Base-by-base conservation (phyloP, 805 yeast species). In the Suhomyces canberraensis region DNA sequence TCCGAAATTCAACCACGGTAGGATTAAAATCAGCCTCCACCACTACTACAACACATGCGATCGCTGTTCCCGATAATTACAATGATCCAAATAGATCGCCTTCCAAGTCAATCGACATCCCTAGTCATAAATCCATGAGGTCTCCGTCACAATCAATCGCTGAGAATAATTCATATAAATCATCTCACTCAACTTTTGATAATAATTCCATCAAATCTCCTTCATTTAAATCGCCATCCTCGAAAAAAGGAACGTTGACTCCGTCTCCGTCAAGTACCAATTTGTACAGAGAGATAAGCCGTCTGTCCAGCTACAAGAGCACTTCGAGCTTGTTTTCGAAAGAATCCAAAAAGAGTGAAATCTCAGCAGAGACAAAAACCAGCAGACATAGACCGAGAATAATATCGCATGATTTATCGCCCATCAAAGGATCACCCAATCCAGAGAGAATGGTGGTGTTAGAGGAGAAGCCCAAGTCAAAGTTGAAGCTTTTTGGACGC, bases 11-110 rank as follows among this genome's bases (percentile, higher is more conserved):
- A 40, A 25, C 37, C 16, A 34, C 50, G 4, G 21, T 45, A 25
- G 37, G 40, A 8, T 27, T 45, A 32, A 55, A 54, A 37, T 48
- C 58, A 2, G 42, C 52, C 6, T 48, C 61, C 8, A 54, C 59
- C 6, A 53, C 59, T 4, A 37, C 32, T 17, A 46, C 46, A 8
- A 36, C 44, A 19, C 37, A 34, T 17, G 42, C 32, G n/a, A 17
- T 31, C 11, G 37, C 38, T 20, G n/a, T 16, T n/a, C n/a, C n/a
- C 22, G 16, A 29, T n/a, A 26, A n/a, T n/a, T n/a, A n/a, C n/a
- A n/a, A n/a, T n/a, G n/a, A n/a, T n/a, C n/a, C n/a, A n/a, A n/a
- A n/a, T n/a, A n/a, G n/a, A n/a, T n/a, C n/a, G n/a, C n/a, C n/a
- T n/a, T n/a, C n/a, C n/a, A n/a, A n/a, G n/a, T n/a, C n/a, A n/a